Conservation (phyloP, 1,284 basidiomycete genomes). For the Cutaneotrichosporon cavernicola region DNA sequence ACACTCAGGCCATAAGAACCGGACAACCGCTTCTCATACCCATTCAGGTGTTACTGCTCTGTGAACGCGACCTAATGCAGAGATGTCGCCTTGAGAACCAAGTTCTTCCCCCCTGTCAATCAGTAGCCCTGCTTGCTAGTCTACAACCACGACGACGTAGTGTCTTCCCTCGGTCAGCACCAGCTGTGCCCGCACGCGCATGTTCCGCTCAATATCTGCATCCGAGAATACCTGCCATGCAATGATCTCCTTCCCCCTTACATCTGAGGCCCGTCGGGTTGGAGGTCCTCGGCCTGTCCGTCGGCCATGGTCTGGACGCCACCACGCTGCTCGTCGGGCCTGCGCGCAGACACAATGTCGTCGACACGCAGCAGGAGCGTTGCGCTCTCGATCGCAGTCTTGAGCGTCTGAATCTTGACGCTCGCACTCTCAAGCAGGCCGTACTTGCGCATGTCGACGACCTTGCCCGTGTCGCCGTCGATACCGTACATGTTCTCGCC, state of each 20-base stretch:
- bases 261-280: slow-evolving; percentile 19
- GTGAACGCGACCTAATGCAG: too few species aligned
- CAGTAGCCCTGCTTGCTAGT: too few species aligned
- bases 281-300: slow-evolving; percentile 20
- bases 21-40: too few species aligned
- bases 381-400: slow-evolving; percentile 95
- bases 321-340: slow-evolving; percentile 39
- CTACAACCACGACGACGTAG: too few species aligned
- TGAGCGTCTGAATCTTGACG: slow-evolving; percentile 96
- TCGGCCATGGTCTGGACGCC: slow-evolving; percentile 53
- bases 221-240: slow-evolving; percentile 6
- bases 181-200: neutral
- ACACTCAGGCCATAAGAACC: too few species aligned
- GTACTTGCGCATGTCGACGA: slow-evolving; percentile 92
- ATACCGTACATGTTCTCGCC: slow-evolving; percentile 90
- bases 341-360: slow-evolving; percentile 83
- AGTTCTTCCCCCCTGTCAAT: too few species aligned
- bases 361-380: slow-evolving; percentile 90
- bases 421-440: slow-evolving; percentile 92
- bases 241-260: slow-evolving; percentile 1
- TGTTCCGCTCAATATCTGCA: slow-evolving; percentile 9
- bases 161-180: too few species aligned
- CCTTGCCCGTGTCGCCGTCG: slow-evolving; percentile 90
- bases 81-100: too few species aligned
- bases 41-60: too few species aligned